Evolutionary conservation across 768 basidiomycete genomes (phyloP).

Genomic region (Cystofilobasidium capitatum): DNA sequence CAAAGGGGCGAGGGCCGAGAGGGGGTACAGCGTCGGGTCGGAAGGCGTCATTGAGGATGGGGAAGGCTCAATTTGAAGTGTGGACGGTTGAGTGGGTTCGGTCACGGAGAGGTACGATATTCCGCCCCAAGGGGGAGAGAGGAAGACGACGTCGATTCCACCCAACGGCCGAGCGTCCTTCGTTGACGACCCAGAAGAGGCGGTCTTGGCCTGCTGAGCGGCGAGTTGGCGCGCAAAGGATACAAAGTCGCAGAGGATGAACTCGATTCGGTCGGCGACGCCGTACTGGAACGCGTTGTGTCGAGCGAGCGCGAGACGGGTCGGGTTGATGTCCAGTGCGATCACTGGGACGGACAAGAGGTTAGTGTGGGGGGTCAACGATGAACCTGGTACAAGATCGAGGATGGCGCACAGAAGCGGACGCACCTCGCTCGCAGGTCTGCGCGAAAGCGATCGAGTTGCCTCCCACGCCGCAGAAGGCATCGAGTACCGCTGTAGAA

Average conservation of each 20-base stretch:
- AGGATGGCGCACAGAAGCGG: not conserved
- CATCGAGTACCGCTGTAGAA: constrained; percentile 74
- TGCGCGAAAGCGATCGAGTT: constrained; percentile 95
- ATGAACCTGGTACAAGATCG: too few species aligned
- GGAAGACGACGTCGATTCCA: constrained; percentile 75
- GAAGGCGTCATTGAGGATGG: constrained; percentile 4
- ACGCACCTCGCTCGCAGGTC: constrained; percentile 84
- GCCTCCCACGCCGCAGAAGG: constrained; percentile 95
- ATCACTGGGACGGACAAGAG: constrained; percentile 56
- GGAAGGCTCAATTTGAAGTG: not conserved
- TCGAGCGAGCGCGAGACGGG: constrained; percentile 75
- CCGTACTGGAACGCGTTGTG: constrained; percentile 93
- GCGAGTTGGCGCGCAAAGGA: constrained; percentile 58
- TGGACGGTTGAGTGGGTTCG: constrained; percentile 13
- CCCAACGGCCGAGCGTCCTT: constrained; percentile 33
- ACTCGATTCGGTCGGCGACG: constrained; percentile 89
- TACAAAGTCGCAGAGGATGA: constrained; percentile 76
- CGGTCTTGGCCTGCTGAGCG: constrained; percentile 1
- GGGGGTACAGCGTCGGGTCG: constrained; percentile 46
- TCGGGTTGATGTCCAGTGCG: constrained; percentile 76
- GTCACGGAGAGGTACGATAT: constrained; percentile 53
- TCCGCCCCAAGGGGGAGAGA: constrained; percentile 96
- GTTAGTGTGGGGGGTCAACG: not conserved
- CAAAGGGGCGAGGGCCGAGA: constrained; percentile 65
- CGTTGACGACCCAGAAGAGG: not conserved